Percentiles rank a stretch among this genome's conserved stretches.
Evolutionary conservation across 148 eudicot species (phyloP).

Genomic region (Cornus controversa): DNA sequence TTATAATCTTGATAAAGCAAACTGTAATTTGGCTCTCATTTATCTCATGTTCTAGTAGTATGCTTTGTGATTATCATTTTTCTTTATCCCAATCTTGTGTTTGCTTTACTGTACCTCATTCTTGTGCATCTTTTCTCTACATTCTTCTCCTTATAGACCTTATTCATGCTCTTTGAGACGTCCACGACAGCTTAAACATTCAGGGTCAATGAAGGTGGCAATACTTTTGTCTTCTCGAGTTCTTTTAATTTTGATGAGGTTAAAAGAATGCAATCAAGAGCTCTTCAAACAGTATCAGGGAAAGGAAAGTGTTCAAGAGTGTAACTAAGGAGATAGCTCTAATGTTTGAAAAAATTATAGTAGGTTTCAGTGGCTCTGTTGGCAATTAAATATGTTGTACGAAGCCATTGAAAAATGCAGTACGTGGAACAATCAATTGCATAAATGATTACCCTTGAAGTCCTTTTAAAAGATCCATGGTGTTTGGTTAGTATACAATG

Average conservation of each 20-base stretch:
- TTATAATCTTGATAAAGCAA: neutral
- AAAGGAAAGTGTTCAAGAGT: neutral
- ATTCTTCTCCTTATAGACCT: neutral
- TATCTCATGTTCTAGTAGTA: neutral
- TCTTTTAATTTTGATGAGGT: neutral
- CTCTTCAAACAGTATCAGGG: neutral
- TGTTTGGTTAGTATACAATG: too few relatives aligned
- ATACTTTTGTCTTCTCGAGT: neutral
- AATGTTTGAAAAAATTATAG: neutral
- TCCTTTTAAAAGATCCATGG: too few relatives aligned
- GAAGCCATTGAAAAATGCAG: too few relatives aligned
- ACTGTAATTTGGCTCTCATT: neutral
- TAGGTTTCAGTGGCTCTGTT: neutral
- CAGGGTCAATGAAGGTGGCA: neutral
- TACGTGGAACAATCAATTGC: too few relatives aligned
- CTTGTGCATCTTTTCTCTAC: neutral
- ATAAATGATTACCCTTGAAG: too few relatives aligned
- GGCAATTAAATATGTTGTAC: neutral
- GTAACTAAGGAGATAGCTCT: neutral
- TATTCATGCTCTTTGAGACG: neutral
- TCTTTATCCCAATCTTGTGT: neutral
- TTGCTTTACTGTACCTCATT: neutral
- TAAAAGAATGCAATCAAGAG: neutral
- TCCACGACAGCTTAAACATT: neutral
- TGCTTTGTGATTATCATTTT: constrained; percentile 4